Percentiles rank a stretch among this genome's conserved stretches.
phyloP scores from a whole-genome alignment of 371 early-diverging fungal genomes.

The Mortierella sp. region DNA sequence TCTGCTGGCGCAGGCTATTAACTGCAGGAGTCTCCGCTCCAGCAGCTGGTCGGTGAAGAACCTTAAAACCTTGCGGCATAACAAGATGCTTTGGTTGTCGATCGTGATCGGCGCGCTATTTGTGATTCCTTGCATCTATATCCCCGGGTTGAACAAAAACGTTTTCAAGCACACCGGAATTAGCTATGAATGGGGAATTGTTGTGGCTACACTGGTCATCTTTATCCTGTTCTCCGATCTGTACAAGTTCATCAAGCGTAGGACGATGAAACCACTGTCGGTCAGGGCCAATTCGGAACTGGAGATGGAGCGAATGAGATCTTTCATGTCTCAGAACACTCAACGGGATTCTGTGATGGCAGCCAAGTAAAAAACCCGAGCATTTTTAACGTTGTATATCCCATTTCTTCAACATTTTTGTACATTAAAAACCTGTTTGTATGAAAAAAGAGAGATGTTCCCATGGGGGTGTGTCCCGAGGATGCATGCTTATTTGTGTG shows the following conservation, averaged over 20 bases:
- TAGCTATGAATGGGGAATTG: constrained; percentile 83
- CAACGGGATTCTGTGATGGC: constrained; percentile 13
- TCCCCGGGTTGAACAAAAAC: constrained; percentile 72
- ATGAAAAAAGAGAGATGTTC: too few relatives aligned
- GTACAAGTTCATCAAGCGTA: constrained; percentile 58
- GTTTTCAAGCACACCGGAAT: constrained; percentile 77
- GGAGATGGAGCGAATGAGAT: constrained; percentile 31
- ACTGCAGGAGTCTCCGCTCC: constrained; percentile 74
- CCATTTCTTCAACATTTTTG: too few relatives aligned
- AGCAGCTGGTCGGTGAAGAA: constrained; percentile 65
- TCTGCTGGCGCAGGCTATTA: constrained; percentile 76
- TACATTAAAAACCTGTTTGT: too few relatives aligned
- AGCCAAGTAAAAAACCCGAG: constrained; percentile 7
- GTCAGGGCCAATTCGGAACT: constrained; percentile 21
- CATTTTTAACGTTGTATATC: too few relatives aligned
- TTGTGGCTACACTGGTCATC: constrained; percentile 64
- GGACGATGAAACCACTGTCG: constrained; percentile 30
- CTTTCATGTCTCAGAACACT: constrained; percentile 20
- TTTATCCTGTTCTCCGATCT: constrained; percentile 70
- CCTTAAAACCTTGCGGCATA: constrained; percentile 59
- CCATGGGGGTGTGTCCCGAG: too few relatives aligned
- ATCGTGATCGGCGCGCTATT: constrained; percentile 64
- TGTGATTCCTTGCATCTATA: constrained; percentile 71
- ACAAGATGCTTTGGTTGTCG: constrained; percentile 67
- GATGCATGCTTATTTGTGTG: too few relatives aligned